Conservation (phyloP, 345 rosid species). For the Citrus reticulata region DNA sequence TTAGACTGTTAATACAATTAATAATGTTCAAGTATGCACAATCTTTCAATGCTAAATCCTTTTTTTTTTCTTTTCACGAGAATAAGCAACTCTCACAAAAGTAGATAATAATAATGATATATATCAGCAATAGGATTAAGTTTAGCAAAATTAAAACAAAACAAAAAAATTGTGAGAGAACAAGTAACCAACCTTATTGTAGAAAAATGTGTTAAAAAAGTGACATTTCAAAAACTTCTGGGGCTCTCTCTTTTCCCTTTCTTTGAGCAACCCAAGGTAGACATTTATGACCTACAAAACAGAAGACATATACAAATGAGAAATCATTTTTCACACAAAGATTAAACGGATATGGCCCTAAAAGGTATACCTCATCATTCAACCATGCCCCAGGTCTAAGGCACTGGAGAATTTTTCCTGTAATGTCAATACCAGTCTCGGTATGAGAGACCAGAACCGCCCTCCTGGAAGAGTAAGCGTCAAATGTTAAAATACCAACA, state of each 20-base stretch:
- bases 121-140: background rate
- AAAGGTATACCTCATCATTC: constrained; percentile 82
- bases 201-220: constrained; percentile 90
- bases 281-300: constrained; percentile 76
- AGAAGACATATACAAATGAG: constrained; percentile 14
- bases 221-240: constrained; percentile 84
- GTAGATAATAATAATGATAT: background rate
- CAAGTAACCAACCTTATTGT: constrained; percentile 66
- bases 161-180: background rate
- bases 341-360: background rate
- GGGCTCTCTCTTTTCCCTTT: constrained; percentile 90
- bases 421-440: constrained; percentile 68
- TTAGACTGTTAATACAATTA: background rate
- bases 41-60: background rate
- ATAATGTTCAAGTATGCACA: background rate
- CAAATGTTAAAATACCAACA: constrained; percentile 10
- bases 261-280: constrained; percentile 85
- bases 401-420: constrained; percentile 61
- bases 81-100: background rate
- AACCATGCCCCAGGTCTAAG: constrained; percentile 80
- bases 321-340: constrained; percentile 7
- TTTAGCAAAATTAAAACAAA: background rate
- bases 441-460: constrained; percentile 50
- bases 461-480: constrained; percentile 42
- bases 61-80: background rate